Percentiles rank a stretch among this genome's conserved stretches.
Evolutionary conservation across 148 eudicot species (phyloP).

Genomic region (Nepenthes mirabilis): DNA sequence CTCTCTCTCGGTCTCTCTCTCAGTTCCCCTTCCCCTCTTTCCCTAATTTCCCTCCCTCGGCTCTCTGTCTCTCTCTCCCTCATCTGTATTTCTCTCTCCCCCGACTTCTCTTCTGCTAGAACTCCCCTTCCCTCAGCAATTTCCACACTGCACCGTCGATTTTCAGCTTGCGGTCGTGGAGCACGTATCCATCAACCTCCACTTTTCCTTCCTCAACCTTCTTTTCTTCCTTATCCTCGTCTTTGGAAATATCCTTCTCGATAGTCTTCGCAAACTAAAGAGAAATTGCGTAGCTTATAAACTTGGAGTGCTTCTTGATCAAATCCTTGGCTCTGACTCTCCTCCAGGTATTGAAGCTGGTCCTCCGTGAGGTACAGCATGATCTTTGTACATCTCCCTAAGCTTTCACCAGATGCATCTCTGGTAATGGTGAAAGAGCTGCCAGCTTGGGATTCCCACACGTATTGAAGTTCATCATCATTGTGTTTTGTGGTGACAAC

Average conservation of each 20-base stretch:
- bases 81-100: too few species aligned
- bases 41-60: too few species aligned
- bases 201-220: constrained; percentile 74
- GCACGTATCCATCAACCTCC: constrained; percentile 25
- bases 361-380: constrained; percentile 24
- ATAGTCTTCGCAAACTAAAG: constrained; percentile 75
- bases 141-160: too few species aligned
- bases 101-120: too few species aligned
- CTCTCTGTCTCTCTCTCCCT: too few species aligned
- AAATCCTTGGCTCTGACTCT: background rate
- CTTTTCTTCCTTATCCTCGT: constrained; percentile 28
- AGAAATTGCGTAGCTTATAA: constrained; percentile 78
- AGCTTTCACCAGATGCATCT: constrained; percentile 54
- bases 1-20: too few species aligned
- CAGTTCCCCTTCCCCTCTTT: too few species aligned
- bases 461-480: constrained; percentile 65
- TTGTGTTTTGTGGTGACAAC: constrained; percentile 77
- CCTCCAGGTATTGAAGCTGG: background rate
- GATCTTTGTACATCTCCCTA: constrained; percentile 76
- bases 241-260: constrained; percentile 78
- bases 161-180: too few species aligned
- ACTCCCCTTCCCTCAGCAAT: too few species aligned
- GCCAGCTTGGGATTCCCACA: constrained; percentile 74
- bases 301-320: constrained; percentile 65
- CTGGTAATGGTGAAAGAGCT: constrained; percentile 76